Evolutionary conservation across 257 asterid genomes (phyloP).

Genomic region (Solanum bulbocastanum): DNA sequence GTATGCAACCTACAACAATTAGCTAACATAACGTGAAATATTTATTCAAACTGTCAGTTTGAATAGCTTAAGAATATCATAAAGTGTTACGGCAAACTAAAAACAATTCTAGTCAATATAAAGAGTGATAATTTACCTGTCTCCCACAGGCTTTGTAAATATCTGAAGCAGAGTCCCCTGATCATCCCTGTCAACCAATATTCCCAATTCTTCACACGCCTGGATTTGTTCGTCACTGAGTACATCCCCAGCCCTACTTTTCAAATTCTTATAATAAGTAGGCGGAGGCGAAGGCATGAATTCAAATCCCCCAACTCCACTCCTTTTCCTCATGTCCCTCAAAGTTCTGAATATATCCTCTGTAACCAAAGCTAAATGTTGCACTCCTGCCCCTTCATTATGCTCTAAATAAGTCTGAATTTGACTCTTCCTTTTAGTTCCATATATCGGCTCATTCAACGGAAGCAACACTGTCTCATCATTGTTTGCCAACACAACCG

Average conservation of each 20-base stretch:
- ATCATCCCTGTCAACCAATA: conserved; percentile 91
- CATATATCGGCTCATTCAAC: conserved; percentile 73
- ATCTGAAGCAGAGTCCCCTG: conserved; percentile 97
- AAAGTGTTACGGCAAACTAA: neutral
- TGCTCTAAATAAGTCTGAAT: conserved; percentile 96
- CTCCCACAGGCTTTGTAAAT: conserved; percentile 93
- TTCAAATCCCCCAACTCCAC: conserved; percentile 78
- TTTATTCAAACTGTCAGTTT: neutral
- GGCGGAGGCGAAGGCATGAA: conserved; percentile 92
- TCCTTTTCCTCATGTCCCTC: conserved; percentile 88
- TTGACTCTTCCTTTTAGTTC: conserved; percentile 91
- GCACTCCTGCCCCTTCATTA: conserved; percentile 88
- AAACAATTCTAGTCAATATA: neutral
- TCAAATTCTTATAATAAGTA: conserved; percentile 66
- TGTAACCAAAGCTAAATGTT: conserved; percentile 74
- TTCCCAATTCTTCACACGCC: conserved; percentile 87
- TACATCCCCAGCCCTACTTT: conserved; percentile 65
- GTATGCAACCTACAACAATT: neutral
- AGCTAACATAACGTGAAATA: neutral
- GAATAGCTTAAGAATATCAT: neutral
- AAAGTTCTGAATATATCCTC: conserved; percentile 74
- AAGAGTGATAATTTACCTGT: conserved; percentile 38
- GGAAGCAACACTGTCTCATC: conserved; percentile 70
- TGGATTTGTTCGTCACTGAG: conserved; percentile 63
- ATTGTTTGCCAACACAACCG: conserved; percentile 74